Evolutionary conservation across 495 filamentous ascomycete species (phyloP), one percentile per base, ranked within the genome.

Genomic region (Penicillium simplicissimum): DNA sequence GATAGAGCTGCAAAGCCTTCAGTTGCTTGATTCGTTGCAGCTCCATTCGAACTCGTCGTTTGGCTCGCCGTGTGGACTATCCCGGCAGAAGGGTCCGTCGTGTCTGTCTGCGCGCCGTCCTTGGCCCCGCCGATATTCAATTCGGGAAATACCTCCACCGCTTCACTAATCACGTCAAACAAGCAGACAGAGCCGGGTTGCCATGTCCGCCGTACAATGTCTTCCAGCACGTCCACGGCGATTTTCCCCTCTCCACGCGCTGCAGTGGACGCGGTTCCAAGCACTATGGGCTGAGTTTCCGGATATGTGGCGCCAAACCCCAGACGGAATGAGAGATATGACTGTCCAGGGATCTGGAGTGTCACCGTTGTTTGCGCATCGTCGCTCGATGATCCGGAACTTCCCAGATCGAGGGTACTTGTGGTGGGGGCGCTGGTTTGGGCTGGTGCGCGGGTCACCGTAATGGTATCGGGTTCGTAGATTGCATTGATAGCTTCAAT

Each of bases 401-500:
- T 65, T 42, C 73, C 74, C 37, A 76, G 55, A 61, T 79, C 76
- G 17, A 82, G 66, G 9, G 81, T 75, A 56, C 78, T 71, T 77
- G 86, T 62, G n/a, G 35, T 72, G 76, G 14, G 73, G 71, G 28
- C 10, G 7, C 9, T 55, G 72, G 78, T 4, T 42, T 55, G 72
- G 76, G 64, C 17, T 23, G 83, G 15, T 77, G 82, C 57, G 15
- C 72, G 74, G 64, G 63, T 73, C 21, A 79, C 55, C 8, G 72
- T 65, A 23, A 97, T 76, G 7, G 89, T 90, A 42, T 80, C 75
- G 15, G 85, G 82, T 23, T 88, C 90, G 76, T 96, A 98, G 64
- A 98, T 98, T 21, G 94, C 91, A 72, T 95, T 96, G 62, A 98
- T 90, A 52, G 91, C 92, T 68, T 89, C 88, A 15, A 94, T 78